Base-by-base conservation (phyloP, 2,329 filamentous ascomycete species). In the Aspergillus japonicus region DNA sequence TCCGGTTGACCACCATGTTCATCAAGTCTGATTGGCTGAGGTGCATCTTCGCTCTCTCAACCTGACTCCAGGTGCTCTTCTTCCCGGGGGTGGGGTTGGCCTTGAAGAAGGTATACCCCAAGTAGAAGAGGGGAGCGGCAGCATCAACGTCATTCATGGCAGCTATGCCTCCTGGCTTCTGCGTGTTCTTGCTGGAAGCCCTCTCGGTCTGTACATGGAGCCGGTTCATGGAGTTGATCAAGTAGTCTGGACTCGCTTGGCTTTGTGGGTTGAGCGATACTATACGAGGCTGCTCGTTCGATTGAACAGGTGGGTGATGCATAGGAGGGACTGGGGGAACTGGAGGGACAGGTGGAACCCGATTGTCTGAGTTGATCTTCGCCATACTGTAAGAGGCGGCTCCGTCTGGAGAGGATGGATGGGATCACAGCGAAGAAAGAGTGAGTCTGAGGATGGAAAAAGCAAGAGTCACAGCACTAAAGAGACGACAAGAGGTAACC, bases 21-120 rank as follows among this genome's bases (percentile, higher is more conserved):
- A 61, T 53, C 31, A 76, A 67, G 21, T 74, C 71, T 2, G 62
- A 56, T 57, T 77, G 75, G 7, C 60, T 65, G n/a, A 73, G 62
- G 42, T 70, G 60, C 69, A 77, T 75, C 26, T 58, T 61, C 16
- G 64, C 68, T 21, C 66, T 68, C 35, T 71, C 69, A 8, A 68
- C 70, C 5, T 69, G 65, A 10, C 54, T 68, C 75, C 74, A 77
- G 33, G 62, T 70, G 53, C 69, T 59, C 49, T 69, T 68, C 47
- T 70, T 66, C 11, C 71, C 71, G n/a, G 69, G 60, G 21, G 59
- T 57, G 11, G 69, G 63, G 14, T 71, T 67, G 16, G 72, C 73
- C 54, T 72, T 72, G 64, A 67, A 70, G 52, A 77, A 71, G n/a
- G 68, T 73, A 61, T 71, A 77, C 2, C 75, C 74, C 56, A 64